Base-by-base conservation (phyloP, 2,329 filamentous ascomycete genomes). In the Laburnicola sp. region DNA sequence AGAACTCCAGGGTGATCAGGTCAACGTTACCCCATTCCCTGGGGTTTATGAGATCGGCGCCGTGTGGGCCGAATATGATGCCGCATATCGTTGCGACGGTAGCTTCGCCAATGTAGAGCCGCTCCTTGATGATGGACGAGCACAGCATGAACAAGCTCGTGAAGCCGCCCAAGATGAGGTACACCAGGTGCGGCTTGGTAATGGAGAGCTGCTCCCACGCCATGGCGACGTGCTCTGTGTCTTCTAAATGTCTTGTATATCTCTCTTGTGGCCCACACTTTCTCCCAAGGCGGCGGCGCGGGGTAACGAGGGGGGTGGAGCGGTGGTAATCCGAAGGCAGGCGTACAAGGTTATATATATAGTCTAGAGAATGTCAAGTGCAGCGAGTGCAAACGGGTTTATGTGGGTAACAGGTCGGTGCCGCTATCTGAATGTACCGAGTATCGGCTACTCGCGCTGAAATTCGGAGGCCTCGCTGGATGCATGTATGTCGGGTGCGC, bases 81-180 rank as follows among this genome's bases (percentile, higher is more conserved):
- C 91, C 91, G 68, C 88, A 91, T 42, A 96, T 75, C 2, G 91
- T 95, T 44, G 91, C 91, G 38, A 99, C 90, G 1, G 94, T 97
- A 44, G 94, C 94, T 81, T 99, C 94, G 70, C 94, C 94, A 73
- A 99, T 99, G 78, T 99, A 99, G 69, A 97, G 83, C 73, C 89
- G 89, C 80, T 99, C 94, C 80, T 99, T 99, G 78, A 99, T 96
- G 69, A 97, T 86, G 48, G 95, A 91, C 53, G 94, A 99, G 75
- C 91, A 96, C 53, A 99, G 81, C 94, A 99, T 99, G 78, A 99
- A 99, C 65, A 99, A 80, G 54, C 88, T 91, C 62, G 94, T 99
- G 78, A 99, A 99, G 73, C 93, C 94, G 67, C 94, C 94, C 50
- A 99, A 80, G 76, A 99, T 97, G 76, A 97, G 91, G 76, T 99